phyloP scores from a whole-genome alignment of 106 monocot genomes.

The Allium cepa region DNA sequence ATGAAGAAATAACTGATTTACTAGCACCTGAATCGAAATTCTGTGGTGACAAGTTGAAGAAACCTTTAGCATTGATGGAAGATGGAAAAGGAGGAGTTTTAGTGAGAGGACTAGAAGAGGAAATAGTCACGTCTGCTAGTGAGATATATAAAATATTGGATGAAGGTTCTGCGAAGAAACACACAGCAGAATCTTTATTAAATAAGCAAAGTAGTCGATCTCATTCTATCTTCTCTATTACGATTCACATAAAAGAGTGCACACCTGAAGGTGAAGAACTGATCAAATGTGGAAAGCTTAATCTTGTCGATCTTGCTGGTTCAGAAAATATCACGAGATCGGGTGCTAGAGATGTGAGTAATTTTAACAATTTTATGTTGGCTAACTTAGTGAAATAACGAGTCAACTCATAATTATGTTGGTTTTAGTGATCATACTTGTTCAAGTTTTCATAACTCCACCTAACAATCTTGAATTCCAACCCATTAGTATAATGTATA shows the following conservation, averaged over 20 bases:
- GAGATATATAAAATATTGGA: conserved; percentile 91
- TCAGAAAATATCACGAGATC: conserved; percentile 80
- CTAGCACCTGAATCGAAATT: conserved; percentile 45
- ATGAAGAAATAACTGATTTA: conserved; percentile 65
- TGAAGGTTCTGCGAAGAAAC: conserved; percentile 64
- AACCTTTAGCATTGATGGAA: conserved; percentile 87
- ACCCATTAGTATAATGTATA: no score
- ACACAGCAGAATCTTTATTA: conserved; percentile 74
- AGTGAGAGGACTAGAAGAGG: conserved; percentile 86
- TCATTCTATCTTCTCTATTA: conserved; percentile 89
- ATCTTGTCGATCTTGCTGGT: conserved; percentile 96
- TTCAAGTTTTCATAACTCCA: no score
- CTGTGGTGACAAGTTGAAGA: conserved; percentile 68
- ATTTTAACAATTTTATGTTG: not conserved
- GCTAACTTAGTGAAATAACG: no score
- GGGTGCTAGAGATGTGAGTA: conserved; percentile 75
- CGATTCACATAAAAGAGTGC: conserved; percentile 78
- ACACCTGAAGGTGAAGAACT: conserved; percentile 83
- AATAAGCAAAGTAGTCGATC: conserved; percentile 96
- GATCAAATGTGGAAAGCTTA: conserved; percentile 91
- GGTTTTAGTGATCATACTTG: no score
- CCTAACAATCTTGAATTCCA: no score
- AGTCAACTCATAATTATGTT: no score
- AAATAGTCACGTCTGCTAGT: conserved; percentile 59
- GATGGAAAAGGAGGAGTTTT: conserved; percentile 92